Base-by-base conservation (phyloP, 192 early-diverging fungal species). In the Pilobolus umbonatus region DNA sequence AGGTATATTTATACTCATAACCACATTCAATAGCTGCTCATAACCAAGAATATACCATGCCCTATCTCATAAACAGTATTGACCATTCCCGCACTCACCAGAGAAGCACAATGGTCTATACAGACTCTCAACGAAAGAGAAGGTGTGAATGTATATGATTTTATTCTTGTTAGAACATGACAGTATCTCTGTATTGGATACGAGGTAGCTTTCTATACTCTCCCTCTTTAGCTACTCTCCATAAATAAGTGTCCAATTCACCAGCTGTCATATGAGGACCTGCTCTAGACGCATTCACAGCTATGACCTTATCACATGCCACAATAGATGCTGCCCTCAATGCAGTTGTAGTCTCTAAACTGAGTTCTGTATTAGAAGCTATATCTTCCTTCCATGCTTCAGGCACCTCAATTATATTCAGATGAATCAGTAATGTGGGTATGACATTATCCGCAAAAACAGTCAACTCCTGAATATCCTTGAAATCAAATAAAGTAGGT, bases 401-500 rank as follows among this genome's bases (percentile, higher is more conserved):
- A 46, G 77, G 80, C 25, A 79, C 36, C 1, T 57, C 40, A 39
- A 88, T 61, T 14, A 89, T 55, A 2, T 76, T 77, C 17, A 80
- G 67, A 55, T 86, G 65, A 32, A 68, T 68, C 55, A 90, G 63
- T 63, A 90, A 71, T 2, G 82, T 79, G 4, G 88, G 87, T 19
- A 92, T 75, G 10, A 87, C 87, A 63, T 86, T 88, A 57, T 92
- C 90, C 0, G 80, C 78, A 72, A 88, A 87, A 17, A 90, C 72
- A 0, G 92, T 89, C 62, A 89, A 65, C 0, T 75, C 63, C 44
- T 70, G 57, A 25, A 89, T 75, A 54, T 90, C 89, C 5, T 54
- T 61, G 57, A 92, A 91, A 36, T 74, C 70, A 67, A 92, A 92
- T 3, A 67, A 74, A 1, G 47, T 40, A 0, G 71, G 70, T 25